Evolutionary conservation across 2,329 filamentous ascomycete species (phyloP).

Genomic region (Fusarium annulatum): DNA sequence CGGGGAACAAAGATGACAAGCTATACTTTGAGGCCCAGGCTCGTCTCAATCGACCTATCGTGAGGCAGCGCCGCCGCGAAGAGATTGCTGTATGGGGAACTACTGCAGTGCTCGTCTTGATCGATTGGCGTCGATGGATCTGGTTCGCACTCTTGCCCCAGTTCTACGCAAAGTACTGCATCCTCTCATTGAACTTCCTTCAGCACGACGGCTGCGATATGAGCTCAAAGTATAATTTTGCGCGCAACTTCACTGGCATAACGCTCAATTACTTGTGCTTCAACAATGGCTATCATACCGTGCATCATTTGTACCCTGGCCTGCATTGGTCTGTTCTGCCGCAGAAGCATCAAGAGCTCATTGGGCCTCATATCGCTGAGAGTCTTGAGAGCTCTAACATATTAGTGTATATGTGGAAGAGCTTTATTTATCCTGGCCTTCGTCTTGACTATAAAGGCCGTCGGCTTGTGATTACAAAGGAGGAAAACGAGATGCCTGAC

Average conservation of each 20-base stretch:
- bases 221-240: constrained; percentile 25
- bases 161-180: constrained; percentile 23
- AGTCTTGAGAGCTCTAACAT: constrained; percentile 5
- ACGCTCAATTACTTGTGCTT: constrained; percentile 15
- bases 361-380: not conserved
- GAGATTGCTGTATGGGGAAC: constrained; percentile 20
- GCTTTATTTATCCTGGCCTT: constrained; percentile 8
- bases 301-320: constrained; percentile 14
- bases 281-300: constrained; percentile 23
- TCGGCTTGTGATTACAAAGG: not conserved
- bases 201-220: constrained; percentile 25
- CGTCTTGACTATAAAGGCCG: constrained; percentile 18
- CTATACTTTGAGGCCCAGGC: constrained; percentile 17
- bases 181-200: constrained; percentile 13
- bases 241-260: constrained; percentile 9
- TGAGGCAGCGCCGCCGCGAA: constrained; percentile 7
- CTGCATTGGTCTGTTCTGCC: constrained; percentile 19
- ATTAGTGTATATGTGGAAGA: constrained; percentile 12
- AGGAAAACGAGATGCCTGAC: constrained; percentile 20
- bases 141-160: constrained; percentile 17
- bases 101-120: not conserved
- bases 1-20: constrained; percentile 18
- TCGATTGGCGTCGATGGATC: constrained; percentile 23
- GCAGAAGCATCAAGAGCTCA: constrained; percentile 13
- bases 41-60: constrained; percentile 16